Evolutionary conservation across 2,329 filamentous ascomycete species (phyloP).

Genomic region (Cadophora gregata): DNA sequence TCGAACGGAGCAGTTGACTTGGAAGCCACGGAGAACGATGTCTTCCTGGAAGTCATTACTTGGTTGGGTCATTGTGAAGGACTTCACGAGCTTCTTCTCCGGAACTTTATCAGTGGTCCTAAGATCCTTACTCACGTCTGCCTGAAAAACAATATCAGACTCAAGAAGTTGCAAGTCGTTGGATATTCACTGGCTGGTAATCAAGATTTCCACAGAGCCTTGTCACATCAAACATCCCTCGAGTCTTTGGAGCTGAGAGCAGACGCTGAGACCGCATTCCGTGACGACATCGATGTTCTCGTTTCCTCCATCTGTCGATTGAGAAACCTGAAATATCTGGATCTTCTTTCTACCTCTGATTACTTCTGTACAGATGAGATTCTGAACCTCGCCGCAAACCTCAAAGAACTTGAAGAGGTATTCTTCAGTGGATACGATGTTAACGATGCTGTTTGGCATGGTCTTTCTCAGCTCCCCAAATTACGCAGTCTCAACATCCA

Average conservation of each 20-base stretch:
- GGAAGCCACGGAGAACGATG: conserved; percentile 57
- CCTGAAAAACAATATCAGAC: conserved; percentile 51
- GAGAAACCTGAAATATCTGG: conserved; percentile 57
- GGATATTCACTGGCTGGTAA: conserved; percentile 55
- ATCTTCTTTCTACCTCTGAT: conserved; percentile 57
- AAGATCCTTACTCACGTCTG: conserved; percentile 58
- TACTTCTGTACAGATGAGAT: conserved; percentile 58
- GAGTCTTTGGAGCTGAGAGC: conserved; percentile 52
- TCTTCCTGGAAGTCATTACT: conserved; percentile 55
- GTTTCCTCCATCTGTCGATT: conserved; percentile 58
- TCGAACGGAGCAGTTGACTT: conserved; percentile 51
- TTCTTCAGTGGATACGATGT: conserved; percentile 60
- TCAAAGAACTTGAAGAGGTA: conserved; percentile 57
- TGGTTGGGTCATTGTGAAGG: conserved; percentile 61
- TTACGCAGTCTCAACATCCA: conserved; percentile 60
- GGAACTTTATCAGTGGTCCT: conserved; percentile 56
- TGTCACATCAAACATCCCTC: conserved; percentile 56
- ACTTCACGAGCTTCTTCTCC: conserved; percentile 57
- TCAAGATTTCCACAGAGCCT: conserved; percentile 57
- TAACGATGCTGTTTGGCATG: conserved; percentile 54
- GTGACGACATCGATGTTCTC: conserved; percentile 55
- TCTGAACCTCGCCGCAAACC: conserved; percentile 50
- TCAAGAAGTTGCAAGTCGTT: conserved; percentile 56
- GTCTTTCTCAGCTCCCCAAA: conserved; percentile 52
- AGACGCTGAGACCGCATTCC: conserved; percentile 52